These are phyloP conservation scores for Abrus precatorius DNA, from an alignment of 306 rosid species.

Conservation along the genomic window DNA sequence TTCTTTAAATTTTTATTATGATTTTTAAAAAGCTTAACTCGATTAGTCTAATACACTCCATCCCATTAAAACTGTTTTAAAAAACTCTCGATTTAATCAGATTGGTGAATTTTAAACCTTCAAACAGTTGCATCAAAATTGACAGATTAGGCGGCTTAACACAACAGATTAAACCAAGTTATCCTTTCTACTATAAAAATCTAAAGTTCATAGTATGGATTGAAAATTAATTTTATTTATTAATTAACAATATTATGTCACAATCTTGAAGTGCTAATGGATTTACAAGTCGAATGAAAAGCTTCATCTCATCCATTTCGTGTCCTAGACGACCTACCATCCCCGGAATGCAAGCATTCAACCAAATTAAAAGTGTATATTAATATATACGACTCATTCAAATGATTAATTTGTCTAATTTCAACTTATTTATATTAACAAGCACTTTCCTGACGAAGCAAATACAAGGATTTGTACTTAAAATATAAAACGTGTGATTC, in stretches of 20 bases:
- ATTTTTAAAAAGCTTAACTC: no score
- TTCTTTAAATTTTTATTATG: no score
- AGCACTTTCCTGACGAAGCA: slow-evolving; percentile 46
- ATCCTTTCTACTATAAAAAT: no score
- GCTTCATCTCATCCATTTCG: slow-evolving; percentile 48
- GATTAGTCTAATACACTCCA: no score
- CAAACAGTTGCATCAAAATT: no score
- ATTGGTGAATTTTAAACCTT: no score
- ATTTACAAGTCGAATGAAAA: not conserved
- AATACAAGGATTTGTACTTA: slow-evolving; percentile 19
- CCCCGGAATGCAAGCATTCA: slow-evolving; percentile 24
- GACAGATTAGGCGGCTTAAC: no score
- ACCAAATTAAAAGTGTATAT: slow-evolving; percentile 26
- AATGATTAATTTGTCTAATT: slow-evolving; percentile 26
- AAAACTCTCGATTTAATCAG: no score
- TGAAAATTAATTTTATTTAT: not conserved
- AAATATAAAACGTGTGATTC: slow-evolving; percentile 24
- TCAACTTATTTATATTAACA: slow-evolving; percentile 24
- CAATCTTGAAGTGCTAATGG: slow-evolving; percentile 31
- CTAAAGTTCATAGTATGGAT: no score
- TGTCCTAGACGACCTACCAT: slow-evolving; percentile 48
- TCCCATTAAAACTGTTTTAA: no score
- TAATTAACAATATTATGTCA: slow-evolving; percentile 13
- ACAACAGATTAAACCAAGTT: no score
- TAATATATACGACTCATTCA: slow-evolving; percentile 36